Evolutionary conservation across 169 alveolate species (phyloP).

Genomic region (Plasmodium coatneyi): DNA sequence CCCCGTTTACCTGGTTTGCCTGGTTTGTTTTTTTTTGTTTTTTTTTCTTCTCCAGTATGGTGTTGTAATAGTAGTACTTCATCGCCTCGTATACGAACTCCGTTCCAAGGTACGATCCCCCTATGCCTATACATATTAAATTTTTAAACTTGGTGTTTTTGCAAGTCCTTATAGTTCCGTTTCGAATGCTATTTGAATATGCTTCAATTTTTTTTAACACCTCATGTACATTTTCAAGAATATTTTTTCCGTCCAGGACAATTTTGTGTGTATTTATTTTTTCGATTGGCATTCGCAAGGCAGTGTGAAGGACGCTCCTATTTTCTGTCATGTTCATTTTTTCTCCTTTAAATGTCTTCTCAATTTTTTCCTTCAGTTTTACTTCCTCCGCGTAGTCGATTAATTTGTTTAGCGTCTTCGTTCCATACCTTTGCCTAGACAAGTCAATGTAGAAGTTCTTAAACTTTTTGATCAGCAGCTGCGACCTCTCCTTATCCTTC

Average conservation of each 20-base stretch:
- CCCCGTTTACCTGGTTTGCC: not conserved
- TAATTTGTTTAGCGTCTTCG: constrained; percentile 32
- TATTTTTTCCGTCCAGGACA: constrained; percentile 80
- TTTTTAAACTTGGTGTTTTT: constrained; percentile 93
- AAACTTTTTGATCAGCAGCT: constrained; percentile 36
- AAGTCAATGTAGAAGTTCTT: constrained; percentile 49
- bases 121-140: constrained; percentile 97
- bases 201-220: constrained; percentile 84
- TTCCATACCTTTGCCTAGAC: constrained; percentile 69
- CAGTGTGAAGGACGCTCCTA: constrained; percentile 97
- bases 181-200: constrained; percentile 84
- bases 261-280: constrained; percentile 54
- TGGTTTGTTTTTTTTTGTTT: not conserved
- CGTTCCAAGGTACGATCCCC: constrained; percentile 98
- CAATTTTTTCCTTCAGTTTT: constrained; percentile 76
- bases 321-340: constrained; percentile 95
- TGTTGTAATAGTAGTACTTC: constrained; percentile 84
- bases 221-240: constrained; percentile 77
- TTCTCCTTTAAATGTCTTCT: constrained; percentile 88
- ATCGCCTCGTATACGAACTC: constrained; percentile 94
- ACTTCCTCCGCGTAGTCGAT: constrained; percentile 69
- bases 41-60: not conserved
- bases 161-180: constrained; percentile 92
- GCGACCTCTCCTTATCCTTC: constrained; percentile 58
- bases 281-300: constrained; percentile 92